Base-by-base conservation (phyloP, 2,329 filamentous ascomycete species). In the Colletotrichum lini region DNA sequence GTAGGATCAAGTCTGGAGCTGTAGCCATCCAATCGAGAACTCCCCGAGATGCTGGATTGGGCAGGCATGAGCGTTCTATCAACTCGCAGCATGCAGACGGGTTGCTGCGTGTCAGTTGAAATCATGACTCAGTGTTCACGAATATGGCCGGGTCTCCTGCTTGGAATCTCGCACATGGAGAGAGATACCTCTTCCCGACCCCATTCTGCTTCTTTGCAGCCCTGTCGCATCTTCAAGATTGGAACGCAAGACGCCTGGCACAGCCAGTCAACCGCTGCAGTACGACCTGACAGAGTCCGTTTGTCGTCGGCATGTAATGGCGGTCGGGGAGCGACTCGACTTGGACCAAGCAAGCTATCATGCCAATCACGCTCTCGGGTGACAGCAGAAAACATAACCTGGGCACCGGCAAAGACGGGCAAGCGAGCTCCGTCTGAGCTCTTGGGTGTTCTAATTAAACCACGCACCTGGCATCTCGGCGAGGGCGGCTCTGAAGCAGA, bases 41-140 rank as follows among this genome's bases (percentile, higher is more conserved):
- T 23, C 53, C 10, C 8, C 9, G 3, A 26, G 18, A 18, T 23
- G 13, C 21, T 38, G 38, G 16, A n/a, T 44, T 42, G 21, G 38
- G 23, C 21, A 49, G 49, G 12, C 3, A 16, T 30, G 5, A 38
- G 30, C 13, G 3, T 23, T 21, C 7, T 13, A 18, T 50, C 45
- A 50, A 44, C 40, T 49, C 26, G 44, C 44, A 60, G 26, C 58
- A 49, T 23, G 45, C n/a, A 42, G 40, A 18, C 56, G 56, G 40
- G 23, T 40, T 56, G 16, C 23, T 30, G 7, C 45, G 12, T 10
- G 5, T 5, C n/a, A n/a, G 8, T 35, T 16, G 10, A 60, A n/a
- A 49, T 21, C 23, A 38, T 9, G 26, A 38, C 13, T 5, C 30
- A 38, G 26, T 40, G 18, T 26, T n/a, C 18, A 13, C 5, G 18